Base-by-base conservation (phyloP, 2,329 filamentous ascomycete genomes). In the Aspergillus brunneoviolaceus region DNA sequence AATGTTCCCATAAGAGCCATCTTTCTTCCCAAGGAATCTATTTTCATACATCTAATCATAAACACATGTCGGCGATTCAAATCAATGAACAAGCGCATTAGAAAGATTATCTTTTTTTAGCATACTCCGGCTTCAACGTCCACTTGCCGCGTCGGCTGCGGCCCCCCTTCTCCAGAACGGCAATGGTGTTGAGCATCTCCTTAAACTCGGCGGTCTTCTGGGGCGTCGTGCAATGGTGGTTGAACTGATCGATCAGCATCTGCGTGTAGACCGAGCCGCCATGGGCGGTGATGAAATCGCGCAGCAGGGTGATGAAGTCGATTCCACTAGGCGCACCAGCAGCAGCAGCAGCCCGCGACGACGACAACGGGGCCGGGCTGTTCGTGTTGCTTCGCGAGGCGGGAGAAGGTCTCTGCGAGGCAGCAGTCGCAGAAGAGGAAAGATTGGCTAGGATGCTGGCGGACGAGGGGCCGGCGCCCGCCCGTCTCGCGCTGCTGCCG, bases 181-280 rank as follows among this genome's bases (percentile, higher is more conserved):
- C 94, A 69, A 96, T 89, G 62, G 82, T 82, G 67, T 90, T 87
- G 57, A 98, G 78, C 67, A 92, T 92, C 68, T 85, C 82, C 76
- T 92, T 94, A 73, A 98, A 98, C 73, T 92, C 89, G 19, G 86
- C 85, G 55, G 88, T 89, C 62, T 90, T 85, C 62, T 86, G 84
- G 27, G 82, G 76, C 49, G 86, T 90, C 23, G 84, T 85, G 71
- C 92, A 96, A 69, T 87, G 90, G 14, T 86, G 85, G 74, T 93
- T 91, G 75, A 97, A 98, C 70, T 96, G 92, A 69, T 96, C 90
- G 25, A 96, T 89, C 49, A 97, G 77, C 81, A 92, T 88, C 78
- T 96, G 92, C 48, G 90, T 93, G 5, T 91, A 87, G 5, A 90
- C 91, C 35, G 85, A 84, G 3, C 92, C 92, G 10, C 90, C 90